A percentile compares a stretch with the other conserved stretches of the same genome.
phyloP scores from a whole-genome alignment of 1,284 basidiomycete genomes.

The Moesziomyces globuligerus region DNA sequence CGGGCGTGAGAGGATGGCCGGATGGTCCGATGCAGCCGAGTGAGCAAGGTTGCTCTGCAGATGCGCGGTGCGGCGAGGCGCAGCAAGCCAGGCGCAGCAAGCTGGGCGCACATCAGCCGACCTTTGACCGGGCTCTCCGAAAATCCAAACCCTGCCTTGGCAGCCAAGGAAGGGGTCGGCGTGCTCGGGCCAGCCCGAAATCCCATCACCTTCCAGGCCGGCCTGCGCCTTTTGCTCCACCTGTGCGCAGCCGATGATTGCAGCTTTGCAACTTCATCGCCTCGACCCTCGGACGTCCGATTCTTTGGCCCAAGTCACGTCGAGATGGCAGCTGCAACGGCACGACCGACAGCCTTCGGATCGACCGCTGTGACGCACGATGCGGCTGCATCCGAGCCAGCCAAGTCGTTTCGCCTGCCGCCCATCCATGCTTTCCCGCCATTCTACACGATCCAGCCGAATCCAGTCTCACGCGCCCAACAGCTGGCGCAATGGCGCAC shows the following conservation, averaged over 20 bases:
- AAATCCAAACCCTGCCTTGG: not conserved
- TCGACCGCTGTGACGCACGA: conserved; percentile 6
- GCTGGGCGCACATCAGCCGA: not conserved
- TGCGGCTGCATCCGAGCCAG: not conserved
- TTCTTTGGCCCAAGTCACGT: too few species aligned
- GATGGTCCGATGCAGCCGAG: not conserved
- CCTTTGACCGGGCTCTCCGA: not conserved
- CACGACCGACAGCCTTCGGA: not conserved
- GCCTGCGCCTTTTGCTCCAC: not conserved
- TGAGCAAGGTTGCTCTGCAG: too few species aligned
- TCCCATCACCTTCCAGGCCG: too few species aligned
- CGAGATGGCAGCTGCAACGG: conserved; percentile 5
- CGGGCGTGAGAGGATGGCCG: not conserved
- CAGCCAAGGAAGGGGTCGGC: not conserved
- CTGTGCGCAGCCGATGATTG: too few species aligned
- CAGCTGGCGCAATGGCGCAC: conserved; percentile 70
- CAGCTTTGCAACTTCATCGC: not conserved
- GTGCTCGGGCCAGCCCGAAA: not conserved
- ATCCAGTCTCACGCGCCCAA: conserved; percentile 69
- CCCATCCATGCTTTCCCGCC: conserved; percentile 72
- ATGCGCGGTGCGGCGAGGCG: not conserved
- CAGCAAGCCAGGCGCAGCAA: not conserved
- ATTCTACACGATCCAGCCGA: conserved; percentile 72
- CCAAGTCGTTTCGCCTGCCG: conserved; percentile 67
- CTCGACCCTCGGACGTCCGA: too few species aligned